Percentiles rank a stretch among this genome's conserved stretches.
Conservation (phyloP, 2,329 filamentous ascomycete species). For the Myriosclerotinia curreyana region DNA sequence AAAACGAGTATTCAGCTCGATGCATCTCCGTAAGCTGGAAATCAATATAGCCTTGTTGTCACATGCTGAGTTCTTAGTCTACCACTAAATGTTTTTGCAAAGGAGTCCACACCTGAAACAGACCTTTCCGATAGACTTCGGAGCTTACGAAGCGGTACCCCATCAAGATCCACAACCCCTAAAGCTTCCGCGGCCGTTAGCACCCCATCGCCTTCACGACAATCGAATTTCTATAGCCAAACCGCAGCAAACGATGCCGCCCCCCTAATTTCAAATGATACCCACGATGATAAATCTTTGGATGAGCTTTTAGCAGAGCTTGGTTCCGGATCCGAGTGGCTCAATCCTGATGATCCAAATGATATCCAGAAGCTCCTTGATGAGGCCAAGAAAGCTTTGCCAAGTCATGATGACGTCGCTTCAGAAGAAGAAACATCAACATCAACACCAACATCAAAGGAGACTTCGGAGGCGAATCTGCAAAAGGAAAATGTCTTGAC, state of each 20-base stretch:
- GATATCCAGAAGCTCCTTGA: conserved; percentile 35
- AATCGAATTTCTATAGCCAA: background rate
- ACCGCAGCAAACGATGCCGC: conserved; percentile 14
- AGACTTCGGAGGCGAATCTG: background rate
- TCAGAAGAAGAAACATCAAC: background rate
- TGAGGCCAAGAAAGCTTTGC: conserved; percentile 33
- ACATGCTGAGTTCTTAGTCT: conserved; percentile 28
- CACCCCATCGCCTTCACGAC: conserved; percentile 12
- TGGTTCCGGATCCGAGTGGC: conserved; percentile 35
- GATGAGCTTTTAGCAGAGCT: conserved; percentile 38
- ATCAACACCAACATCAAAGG: background rate
- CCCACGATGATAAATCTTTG: conserved; percentile 34
- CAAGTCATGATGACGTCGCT: conserved; percentile 18
- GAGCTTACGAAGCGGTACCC: conserved; percentile 34
- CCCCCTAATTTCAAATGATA: conserved; percentile 22
- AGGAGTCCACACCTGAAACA: conserved; percentile 31
- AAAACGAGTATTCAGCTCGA: conserved; percentile 36
- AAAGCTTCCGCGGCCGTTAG: conserved; percentile 15
- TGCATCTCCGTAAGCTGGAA: conserved; percentile 30
- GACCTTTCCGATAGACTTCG: conserved; percentile 35
- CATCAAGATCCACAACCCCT: conserved; percentile 26
- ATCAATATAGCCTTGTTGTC: conserved; percentile 13
- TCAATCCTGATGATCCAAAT: conserved; percentile 35
- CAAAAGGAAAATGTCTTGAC: conserved; percentile 40
- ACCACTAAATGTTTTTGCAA: conserved; percentile 18